These are phyloP conservation scores for Zymoseptoria pseudotritici DNA, from an alignment of 2,329 filamentous ascomycete species.

Conservation along the genomic window DNA sequence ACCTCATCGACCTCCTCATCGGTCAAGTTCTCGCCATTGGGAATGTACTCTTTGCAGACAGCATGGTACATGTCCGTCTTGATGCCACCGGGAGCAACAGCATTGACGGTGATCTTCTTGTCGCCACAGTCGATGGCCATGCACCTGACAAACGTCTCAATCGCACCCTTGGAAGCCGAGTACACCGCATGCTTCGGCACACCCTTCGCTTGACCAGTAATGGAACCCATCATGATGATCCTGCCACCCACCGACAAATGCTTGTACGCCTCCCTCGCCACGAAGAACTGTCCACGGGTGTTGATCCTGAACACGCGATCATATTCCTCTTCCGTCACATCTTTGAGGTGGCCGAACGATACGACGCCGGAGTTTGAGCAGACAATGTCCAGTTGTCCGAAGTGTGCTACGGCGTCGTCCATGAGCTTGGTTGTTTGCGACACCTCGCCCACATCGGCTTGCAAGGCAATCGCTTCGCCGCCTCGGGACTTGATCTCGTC, in stretches of 20 bases:
- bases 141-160: constrained; percentile 48
- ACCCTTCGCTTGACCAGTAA: constrained; percentile 50
- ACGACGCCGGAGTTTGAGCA: constrained; percentile 60
- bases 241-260: constrained; percentile 45
- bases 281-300: constrained; percentile 58
- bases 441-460: constrained; percentile 61
- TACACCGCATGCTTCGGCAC: constrained; percentile 49
- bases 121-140: constrained; percentile 49
- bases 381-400: constrained; percentile 62
- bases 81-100: constrained; percentile 50
- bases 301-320: constrained; percentile 56
- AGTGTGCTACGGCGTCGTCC: constrained; percentile 54
- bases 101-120: constrained; percentile 54
- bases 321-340: constrained; percentile 48
- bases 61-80: constrained; percentile 55
- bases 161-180: constrained; percentile 48
- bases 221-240: constrained; percentile 50
- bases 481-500: constrained; percentile 57
- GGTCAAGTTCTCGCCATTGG: constrained; percentile 47
- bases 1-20: constrained; percentile 52
- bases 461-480: constrained; percentile 55
- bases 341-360: constrained; percentile 47
- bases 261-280: constrained; percentile 51
- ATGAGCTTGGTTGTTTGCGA: constrained; percentile 57
- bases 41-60: constrained; percentile 58